Evolutionary conservation across 2,329 filamentous ascomycete species (phyloP).

Genomic region (Fusarium xylarioides): DNA sequence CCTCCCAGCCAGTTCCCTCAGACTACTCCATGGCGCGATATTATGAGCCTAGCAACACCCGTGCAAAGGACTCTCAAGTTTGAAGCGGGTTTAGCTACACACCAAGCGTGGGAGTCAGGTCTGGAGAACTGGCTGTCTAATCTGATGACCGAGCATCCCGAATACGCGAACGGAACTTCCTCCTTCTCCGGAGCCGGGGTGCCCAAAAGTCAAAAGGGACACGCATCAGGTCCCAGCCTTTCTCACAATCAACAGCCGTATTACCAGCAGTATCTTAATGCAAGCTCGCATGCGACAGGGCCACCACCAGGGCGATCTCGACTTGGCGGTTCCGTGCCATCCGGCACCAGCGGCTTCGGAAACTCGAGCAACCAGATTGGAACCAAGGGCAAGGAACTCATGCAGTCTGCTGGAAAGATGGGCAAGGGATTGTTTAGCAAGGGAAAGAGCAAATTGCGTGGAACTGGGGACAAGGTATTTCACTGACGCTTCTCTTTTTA

Average conservation of each 20-base stretch:
- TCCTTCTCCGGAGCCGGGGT: slow-evolving; percentile 41
- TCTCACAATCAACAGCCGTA: slow-evolving; percentile 56
- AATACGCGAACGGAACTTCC: slow-evolving; percentile 54
- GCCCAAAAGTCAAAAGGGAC: slow-evolving; percentile 27
- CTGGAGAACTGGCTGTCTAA: slow-evolving; percentile 66
- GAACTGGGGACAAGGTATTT: slow-evolving; percentile 88
- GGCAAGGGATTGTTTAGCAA: slow-evolving; percentile 93
- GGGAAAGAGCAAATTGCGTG: slow-evolving; percentile 83
- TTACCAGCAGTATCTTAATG: slow-evolving; percentile 65
- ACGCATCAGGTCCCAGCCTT: slow-evolving; percentile 35
- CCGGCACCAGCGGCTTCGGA: slow-evolving; percentile 57
- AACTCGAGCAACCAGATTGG: slow-evolving; percentile 73
- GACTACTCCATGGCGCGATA: slow-evolving; percentile 76
- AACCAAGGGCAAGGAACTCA: slow-evolving; percentile 86
- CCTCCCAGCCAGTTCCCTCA: slow-evolving; percentile 32
- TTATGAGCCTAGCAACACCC: slow-evolving; percentile 72
- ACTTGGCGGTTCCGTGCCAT: slow-evolving; percentile 50
- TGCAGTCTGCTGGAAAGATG: slow-evolving; percentile 86
- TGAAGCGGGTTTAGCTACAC: slow-evolving; percentile 75
- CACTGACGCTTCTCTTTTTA: slow-evolving; percentile 61
- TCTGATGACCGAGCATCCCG: slow-evolving; percentile 57
- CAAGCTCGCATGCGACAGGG: slow-evolving; percentile 45
- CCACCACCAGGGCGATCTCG: slow-evolving; percentile 49
- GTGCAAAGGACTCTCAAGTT: slow-evolving; percentile 78
- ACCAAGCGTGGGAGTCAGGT: slow-evolving; percentile 78